These are phyloP conservation scores for Pleurotus platypus DNA, from an alignment of 768 basidiomycete species.

Conservation along the genomic window DNA sequence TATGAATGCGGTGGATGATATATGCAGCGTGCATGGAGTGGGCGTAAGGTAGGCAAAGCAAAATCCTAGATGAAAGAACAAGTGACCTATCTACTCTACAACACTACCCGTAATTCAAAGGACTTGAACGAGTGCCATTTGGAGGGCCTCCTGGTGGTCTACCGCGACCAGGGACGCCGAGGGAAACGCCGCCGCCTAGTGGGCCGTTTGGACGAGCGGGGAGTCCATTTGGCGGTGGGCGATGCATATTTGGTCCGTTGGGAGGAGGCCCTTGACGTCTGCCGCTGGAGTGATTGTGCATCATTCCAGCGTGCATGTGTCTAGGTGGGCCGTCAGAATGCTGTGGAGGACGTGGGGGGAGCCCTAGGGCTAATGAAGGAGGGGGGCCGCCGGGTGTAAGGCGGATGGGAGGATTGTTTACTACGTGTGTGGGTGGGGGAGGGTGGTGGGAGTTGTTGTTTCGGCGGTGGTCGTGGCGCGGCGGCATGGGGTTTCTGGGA, in stretches of 20 bases:
- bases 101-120: constrained; percentile 2
- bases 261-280: constrained; percentile 1
- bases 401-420: constrained; percentile 22
- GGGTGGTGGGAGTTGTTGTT: constrained; percentile 14
- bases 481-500: constrained; percentile 12
- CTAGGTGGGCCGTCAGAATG: constrained; percentile 4
- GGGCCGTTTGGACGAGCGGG: constrained; percentile 3
- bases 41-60: too few relatives aligned
- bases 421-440: constrained; percentile 13
- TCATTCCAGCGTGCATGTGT: not conserved
- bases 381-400: constrained; percentile 16
- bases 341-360: constrained; percentile 10
- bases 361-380: constrained; percentile 8
- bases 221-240: not conserved
- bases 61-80: too few relatives aligned
- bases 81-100: too few relatives aligned
- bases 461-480: constrained; percentile 16
- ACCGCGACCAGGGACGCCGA: constrained; percentile 9
- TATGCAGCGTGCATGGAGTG: too few relatives aligned
- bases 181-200: constrained; percentile 9
- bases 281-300: constrained; percentile 10
- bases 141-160: constrained; percentile 10
- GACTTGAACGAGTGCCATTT: not conserved
- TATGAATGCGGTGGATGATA: too few relatives aligned
- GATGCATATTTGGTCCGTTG: not conserved